phyloP scores from a whole-genome alignment of 805 yeast species.

The Schizosaccharomyces osmophilus region DNA sequence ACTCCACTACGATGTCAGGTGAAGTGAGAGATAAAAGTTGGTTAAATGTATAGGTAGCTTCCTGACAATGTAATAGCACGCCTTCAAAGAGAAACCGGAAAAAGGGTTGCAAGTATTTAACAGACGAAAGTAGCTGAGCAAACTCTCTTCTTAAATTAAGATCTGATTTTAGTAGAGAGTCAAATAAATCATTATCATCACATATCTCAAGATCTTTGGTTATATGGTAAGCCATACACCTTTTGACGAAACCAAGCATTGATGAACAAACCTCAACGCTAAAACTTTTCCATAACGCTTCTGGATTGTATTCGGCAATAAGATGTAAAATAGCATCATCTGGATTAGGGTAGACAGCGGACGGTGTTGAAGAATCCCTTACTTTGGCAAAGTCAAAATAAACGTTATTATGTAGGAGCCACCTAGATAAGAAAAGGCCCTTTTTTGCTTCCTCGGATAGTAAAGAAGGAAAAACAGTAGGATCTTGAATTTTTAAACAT shows the following conservation, averaged over 20 bases:
- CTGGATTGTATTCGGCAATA: background rate
- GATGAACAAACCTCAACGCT: background rate
- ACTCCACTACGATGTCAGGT: background rate
- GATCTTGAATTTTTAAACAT: background rate
- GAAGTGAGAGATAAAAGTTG: background rate
- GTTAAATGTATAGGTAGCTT: background rate
- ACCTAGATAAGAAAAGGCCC: background rate
- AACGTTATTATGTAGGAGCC: background rate
- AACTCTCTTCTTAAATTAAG: background rate
- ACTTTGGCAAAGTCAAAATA: background rate
- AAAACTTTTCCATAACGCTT: background rate
- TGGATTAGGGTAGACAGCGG: background rate
- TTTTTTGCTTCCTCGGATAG: background rate
- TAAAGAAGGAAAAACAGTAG: background rate
- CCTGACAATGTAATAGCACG: background rate
- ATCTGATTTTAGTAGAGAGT: background rate
- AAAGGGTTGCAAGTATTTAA: background rate
- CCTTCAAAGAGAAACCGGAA: background rate
- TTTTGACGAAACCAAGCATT: background rate
- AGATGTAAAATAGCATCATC: background rate
- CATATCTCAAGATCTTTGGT: background rate
- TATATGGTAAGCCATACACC: background rate
- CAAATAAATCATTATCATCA: background rate
- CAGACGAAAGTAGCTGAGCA: background rate
- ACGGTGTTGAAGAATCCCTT: background rate